A percentile compares a stretch with the other conserved stretches of the same genome.
phyloP scores from a whole-genome alignment of 768 basidiomycete genomes.

The Suillus subluteus region DNA sequence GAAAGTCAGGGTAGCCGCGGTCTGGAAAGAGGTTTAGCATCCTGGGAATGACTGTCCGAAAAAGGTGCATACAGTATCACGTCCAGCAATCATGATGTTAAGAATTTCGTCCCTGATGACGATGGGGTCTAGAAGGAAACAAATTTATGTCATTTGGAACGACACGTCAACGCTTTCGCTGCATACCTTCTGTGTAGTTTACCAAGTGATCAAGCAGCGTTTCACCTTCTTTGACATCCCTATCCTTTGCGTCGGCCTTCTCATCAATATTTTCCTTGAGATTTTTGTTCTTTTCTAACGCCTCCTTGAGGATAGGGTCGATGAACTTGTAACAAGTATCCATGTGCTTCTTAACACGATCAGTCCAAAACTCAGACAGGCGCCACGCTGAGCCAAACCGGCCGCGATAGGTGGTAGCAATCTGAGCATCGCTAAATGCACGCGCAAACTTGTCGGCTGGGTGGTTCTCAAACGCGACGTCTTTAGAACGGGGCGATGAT shows the following conservation, averaged over 20 bases:
- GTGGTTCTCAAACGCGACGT: constrained; percentile 28
- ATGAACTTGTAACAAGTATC: constrained; percentile 49
- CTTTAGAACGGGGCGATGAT: constrained; percentile 25
- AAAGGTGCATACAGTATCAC: constrained; percentile 33
- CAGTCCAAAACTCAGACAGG: constrained; percentile 46
- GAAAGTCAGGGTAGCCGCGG: constrained; percentile 35
- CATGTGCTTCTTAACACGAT: constrained; percentile 41
- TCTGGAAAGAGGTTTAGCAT: constrained; percentile 21
- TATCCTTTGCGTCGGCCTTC: constrained; percentile 19
- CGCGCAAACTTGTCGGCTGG: constrained; percentile 40
- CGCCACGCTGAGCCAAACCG: constrained; percentile 48
- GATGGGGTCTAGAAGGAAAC: constrained; percentile 28
- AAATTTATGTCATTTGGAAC: constrained; percentile 4
- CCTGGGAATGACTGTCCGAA: neutral
- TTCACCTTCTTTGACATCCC: constrained; percentile 42
- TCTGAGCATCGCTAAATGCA: constrained; percentile 45
- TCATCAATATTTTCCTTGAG: constrained; percentile 17
- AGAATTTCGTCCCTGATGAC: constrained; percentile 40
- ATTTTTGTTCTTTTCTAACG: constrained; percentile 39
- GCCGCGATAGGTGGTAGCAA: constrained; percentile 32
- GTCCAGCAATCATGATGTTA: constrained; percentile 41
- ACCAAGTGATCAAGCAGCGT: constrained; percentile 57
- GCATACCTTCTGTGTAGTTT: constrained; percentile 54
- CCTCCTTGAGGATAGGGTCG: constrained; percentile 49
- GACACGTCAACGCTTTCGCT: neutral